Percentiles rank a stretch among this genome's conserved stretches.
These are phyloP conservation scores for Purshia tridentata DNA, from an alignment of 306 rosid genomes.

Conservation along the genomic window DNA sequence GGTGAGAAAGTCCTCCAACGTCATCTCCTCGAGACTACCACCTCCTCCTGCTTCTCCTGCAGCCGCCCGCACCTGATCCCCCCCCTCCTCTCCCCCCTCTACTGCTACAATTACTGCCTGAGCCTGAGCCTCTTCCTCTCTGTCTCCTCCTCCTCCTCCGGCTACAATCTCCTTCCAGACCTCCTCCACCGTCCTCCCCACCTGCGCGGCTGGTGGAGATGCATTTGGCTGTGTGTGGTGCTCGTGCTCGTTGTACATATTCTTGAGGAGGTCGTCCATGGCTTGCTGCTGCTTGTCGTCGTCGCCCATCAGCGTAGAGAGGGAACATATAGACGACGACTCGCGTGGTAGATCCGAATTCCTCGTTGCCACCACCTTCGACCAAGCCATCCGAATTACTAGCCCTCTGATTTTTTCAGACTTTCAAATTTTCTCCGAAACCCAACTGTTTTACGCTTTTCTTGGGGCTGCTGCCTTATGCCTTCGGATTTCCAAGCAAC, in stretches of 20 bases:
- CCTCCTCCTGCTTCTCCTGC: constrained; percentile 15
- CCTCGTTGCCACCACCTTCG: constrained; percentile 63
- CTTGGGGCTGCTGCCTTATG: too few species aligned
- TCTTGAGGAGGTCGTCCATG: constrained; percentile 79
- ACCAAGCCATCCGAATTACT: constrained; percentile 68
- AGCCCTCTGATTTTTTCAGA: constrained; percentile 31
- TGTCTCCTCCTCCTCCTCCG: constrained; percentile 27
- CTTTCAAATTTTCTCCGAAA: too few species aligned
- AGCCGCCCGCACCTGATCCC: constrained; percentile 15
- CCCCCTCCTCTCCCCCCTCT: constrained; percentile 21
- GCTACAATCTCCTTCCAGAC: constrained; percentile 68
- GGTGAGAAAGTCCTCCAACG: constrained; percentile 66
- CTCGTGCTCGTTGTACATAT: constrained; percentile 36
- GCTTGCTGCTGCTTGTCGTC: constrained; percentile 29
- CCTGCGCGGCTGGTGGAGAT: constrained; percentile 10
- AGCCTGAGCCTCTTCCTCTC: constrained; percentile 10
- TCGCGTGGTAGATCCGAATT: constrained; percentile 80
- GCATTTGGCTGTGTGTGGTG: background rate
- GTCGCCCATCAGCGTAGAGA: constrained; percentile 51
- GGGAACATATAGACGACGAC: constrained; percentile 56
- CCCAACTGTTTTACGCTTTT: too few species aligned
- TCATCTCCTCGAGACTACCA: constrained; percentile 32
- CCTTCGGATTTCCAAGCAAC: too few species aligned
- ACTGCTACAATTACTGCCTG: background rate
- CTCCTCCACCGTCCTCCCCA: constrained; percentile 47